phyloP scores from a whole-genome alignment of 768 basidiomycete genomes.

The Scleroderma bovista region DNA sequence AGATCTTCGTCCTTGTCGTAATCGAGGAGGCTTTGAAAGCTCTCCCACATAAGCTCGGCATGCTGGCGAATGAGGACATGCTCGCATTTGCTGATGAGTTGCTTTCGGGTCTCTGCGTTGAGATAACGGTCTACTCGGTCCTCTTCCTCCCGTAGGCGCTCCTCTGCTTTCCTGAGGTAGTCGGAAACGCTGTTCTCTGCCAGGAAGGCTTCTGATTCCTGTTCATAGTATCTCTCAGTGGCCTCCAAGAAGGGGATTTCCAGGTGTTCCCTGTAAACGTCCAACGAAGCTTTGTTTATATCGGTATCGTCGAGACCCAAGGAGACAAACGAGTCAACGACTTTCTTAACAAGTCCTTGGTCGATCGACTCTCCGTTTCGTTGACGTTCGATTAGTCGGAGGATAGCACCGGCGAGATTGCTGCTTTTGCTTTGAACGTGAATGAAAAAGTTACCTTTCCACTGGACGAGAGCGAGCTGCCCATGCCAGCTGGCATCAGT shows the following conservation, averaged over 20 bases:
- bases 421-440: constrained; percentile 77
- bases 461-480: constrained; percentile 91
- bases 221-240: constrained; percentile 87
- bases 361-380: constrained; percentile 93
- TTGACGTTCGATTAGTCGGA: constrained; percentile 88
- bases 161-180: constrained; percentile 93
- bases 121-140: constrained; percentile 93
- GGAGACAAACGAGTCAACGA: constrained; percentile 92
- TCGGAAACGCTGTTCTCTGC: constrained; percentile 86
- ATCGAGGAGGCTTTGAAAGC: constrained; percentile 85
- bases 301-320: constrained; percentile 91
- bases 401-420: constrained; percentile 82
- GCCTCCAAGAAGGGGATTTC: constrained; percentile 84
- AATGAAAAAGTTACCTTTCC: constrained; percentile 88
- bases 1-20: constrained; percentile 94
- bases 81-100: constrained; percentile 80
- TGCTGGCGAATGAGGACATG: constrained; percentile 88
- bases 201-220: constrained; percentile 88
- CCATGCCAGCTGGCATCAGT: neutral
- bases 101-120: constrained; percentile 81
- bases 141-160: constrained; percentile 88
- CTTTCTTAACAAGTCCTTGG: constrained; percentile 87
- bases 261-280: constrained; percentile 89
- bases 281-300: constrained; percentile 87
- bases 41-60: constrained; percentile 82